A percentile compares a stretch with the other conserved stretches of the same genome.
phyloP scores from a whole-genome alignment of 257 asterid species.

The Plectranthus barbatus region DNA sequence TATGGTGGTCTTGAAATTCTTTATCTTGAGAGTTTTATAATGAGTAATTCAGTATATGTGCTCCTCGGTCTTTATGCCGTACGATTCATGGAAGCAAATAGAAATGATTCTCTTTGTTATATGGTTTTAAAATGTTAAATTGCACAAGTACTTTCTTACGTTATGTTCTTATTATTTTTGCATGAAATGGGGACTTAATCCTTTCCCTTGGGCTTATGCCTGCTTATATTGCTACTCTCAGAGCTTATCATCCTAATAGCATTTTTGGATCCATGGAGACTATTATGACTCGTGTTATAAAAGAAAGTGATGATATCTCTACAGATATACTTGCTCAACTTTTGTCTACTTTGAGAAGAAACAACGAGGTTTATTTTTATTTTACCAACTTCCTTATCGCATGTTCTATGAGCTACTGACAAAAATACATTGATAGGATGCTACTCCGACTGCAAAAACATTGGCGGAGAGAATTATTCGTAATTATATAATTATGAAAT shows the following conservation, averaged over 20 bases:
- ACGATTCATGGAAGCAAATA: no score
- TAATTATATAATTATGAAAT: no score
- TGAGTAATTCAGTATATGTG: no score
- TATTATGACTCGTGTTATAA: conserved; percentile 80
- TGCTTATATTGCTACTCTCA: conserved; percentile 29
- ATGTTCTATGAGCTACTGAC: conserved; percentile 17
- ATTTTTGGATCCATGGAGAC: conserved; percentile 83
- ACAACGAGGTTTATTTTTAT: conserved; percentile 49
- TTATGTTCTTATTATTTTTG: conserved; percentile 9
- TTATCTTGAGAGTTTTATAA: no score
- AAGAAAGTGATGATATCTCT: conserved; percentile 90
- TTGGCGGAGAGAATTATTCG: conserved; percentile 68
- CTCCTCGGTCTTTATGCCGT: no score
- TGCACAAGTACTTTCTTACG: neutral
- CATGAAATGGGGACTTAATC: no score
- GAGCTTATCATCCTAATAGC: conserved; percentile 52
- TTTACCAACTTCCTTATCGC: neutral
- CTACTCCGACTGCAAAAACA: conserved; percentile 48
- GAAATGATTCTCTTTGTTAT: no score
- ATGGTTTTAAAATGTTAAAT: neutral
- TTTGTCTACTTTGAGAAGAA: conserved; percentile 54
- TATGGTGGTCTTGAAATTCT: no score
- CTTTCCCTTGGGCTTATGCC: conserved; percentile 10
- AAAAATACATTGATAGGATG: conserved; percentile 38
- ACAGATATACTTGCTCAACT: conserved; percentile 58